phyloP scores from a whole-genome alignment of 768 basidiomycete species.

The Collybiopsis luxurians region DNA sequence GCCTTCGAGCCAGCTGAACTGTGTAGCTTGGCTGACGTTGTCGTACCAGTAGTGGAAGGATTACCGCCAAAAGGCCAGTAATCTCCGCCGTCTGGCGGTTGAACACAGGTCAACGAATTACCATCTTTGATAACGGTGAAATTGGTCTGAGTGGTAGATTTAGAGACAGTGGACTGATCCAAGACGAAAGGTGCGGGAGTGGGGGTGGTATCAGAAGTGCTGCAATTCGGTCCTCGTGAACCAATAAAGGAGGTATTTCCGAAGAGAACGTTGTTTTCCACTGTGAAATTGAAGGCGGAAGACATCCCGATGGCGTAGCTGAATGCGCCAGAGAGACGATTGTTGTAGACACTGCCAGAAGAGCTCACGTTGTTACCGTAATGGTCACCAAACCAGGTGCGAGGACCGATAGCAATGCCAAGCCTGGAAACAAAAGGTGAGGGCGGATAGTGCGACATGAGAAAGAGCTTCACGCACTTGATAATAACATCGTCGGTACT shows the following conservation, averaged over 20 bases:
- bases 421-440: slow-evolving; percentile 42
- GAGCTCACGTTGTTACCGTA: slow-evolving; percentile 52
- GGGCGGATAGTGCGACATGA: neutral
- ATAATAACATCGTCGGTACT: slow-evolving; percentile 62
- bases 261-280: slow-evolving; percentile 56
- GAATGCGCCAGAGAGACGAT: slow-evolving; percentile 64
- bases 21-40: slow-evolving; percentile 14
- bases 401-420: slow-evolving; percentile 78
- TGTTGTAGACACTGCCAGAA: slow-evolving; percentile 52
- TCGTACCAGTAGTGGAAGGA: slow-evolving; percentile 31
- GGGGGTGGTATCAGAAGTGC: slow-evolving; percentile 44
- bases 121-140: slow-evolving; percentile 53
- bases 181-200: slow-evolving; percentile 58
- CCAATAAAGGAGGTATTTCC: slow-evolving; percentile 80
- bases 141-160: slow-evolving; percentile 46
- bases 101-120: slow-evolving; percentile 61
- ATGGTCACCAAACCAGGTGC: slow-evolving; percentile 66
- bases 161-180: slow-evolving; percentile 38
- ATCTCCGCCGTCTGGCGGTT: slow-evolving; percentile 64
- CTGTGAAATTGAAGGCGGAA: slow-evolving; percentile 63
- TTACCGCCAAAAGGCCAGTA: slow-evolving; percentile 71
- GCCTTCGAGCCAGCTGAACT: slow-evolving; percentile 35
- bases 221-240: slow-evolving; percentile 63
- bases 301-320: slow-evolving; percentile 70
- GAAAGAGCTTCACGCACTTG: slow-evolving; percentile 47